Base-by-base conservation (phyloP, 2,329 filamentous ascomycete species). In the Alternaria arbusti region DNA sequence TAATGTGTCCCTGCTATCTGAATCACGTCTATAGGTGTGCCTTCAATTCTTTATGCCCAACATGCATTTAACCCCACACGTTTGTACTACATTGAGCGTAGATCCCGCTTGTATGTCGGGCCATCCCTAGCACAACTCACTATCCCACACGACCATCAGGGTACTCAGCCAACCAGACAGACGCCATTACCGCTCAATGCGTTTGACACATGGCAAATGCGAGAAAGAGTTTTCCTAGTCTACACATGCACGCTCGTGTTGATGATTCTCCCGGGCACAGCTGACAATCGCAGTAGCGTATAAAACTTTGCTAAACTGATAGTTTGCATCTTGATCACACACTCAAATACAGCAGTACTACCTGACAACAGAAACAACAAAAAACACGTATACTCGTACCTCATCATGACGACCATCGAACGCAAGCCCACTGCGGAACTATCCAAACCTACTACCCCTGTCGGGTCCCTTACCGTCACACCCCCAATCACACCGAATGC, bases 401-500 rank as follows among this genome's bases (percentile, higher is more conserved):
- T 3, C 43, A 52, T 28, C 5, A 61, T 63, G 61, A 23, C 32
- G 22, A 25, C 57, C 45, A 60, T 23, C 20, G 15, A 46, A 40
- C 36, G 15, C 1, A 36, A 40, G 5, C 20, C 54, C 1, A 12
- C 26, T n/a, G 30, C 54, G 7, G 7, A 28, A n/a, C 23, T 36
- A 6, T 51, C 46, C 12, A 58, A 61, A 54, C n/a, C 46, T 5
- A 46, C 54, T 3, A 25, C 46, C 26, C 28, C 46, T 12, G 32
- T 28, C 32, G 26, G 45, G 15, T 15, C 46, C 6, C 54, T 57
- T 5, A 32, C 36, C 1, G 54, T 57, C 26, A 67, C 71, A 6
- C 76, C 76, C 5, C 74, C 73, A 2, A 52, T 61, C 6, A 77
- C 76, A 3, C 74, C 75, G 1, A 72, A 70, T 2, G 47, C 64